Evolutionary conservation across 1,284 basidiomycete species (phyloP).

Genomic region (Blastosporella zonata): DNA sequence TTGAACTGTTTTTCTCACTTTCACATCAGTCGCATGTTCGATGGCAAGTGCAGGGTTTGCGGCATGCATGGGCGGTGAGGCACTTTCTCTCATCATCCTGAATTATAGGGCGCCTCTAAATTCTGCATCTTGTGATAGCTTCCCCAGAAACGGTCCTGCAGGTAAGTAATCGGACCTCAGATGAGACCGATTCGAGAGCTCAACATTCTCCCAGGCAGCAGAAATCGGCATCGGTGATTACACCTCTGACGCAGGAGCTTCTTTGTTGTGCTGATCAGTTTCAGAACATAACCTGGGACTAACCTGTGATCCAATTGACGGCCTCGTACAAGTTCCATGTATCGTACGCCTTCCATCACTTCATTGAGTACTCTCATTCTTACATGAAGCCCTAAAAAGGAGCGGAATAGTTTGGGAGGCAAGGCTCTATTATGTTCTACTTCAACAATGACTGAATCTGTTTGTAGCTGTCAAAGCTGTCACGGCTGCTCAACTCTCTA

Average conservation of each 20-base stretch:
- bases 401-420: constrained; percentile 87
- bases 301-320: constrained; percentile 92
- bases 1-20: neutral
- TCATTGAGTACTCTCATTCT: neutral
- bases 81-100: constrained; percentile 11
- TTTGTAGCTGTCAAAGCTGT: constrained; percentile 78
- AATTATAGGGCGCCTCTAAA: neutral
- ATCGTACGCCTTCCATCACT: constrained; percentile 58
- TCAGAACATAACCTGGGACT: constrained; percentile 83
- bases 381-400: constrained; percentile 36
- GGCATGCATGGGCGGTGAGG: constrained; percentile 84
- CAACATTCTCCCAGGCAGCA: constrained; percentile 61
- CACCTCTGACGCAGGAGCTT: neutral
- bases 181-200: neutral
- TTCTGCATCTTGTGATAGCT: constrained; percentile 37
- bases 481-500: constrained; percentile 90
- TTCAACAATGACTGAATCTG: neutral
- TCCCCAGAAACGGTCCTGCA: constrained; percentile 78
- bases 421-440: constrained; percentile 16
- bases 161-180: constrained; percentile 30
- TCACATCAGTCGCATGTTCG: constrained; percentile 70
- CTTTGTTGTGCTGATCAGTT: constrained; percentile 1
- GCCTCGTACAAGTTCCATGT: constrained; percentile 92
- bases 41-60: constrained; percentile 94
- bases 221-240: constrained; percentile 86